Conservation (phyloP, 2,329 filamentous ascomycete genomes). For the Apiospora rasikravindrae region DNA sequence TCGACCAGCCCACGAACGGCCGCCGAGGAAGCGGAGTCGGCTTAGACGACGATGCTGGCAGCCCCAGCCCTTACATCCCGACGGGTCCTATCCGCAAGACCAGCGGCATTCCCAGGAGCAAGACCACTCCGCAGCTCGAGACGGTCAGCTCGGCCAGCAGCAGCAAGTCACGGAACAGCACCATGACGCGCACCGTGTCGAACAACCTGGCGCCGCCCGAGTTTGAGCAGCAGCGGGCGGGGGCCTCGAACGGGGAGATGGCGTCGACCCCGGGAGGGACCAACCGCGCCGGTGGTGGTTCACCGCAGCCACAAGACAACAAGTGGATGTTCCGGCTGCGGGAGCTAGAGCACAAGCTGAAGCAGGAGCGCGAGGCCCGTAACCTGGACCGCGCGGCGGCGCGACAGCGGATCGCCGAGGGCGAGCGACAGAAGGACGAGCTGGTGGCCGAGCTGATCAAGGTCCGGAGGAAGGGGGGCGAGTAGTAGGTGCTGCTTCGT, state of each 20-base stretch:
- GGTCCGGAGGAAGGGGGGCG: conserved; percentile 33
- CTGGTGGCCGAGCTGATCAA: conserved; percentile 38
- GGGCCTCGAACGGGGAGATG: conserved; percentile 8
- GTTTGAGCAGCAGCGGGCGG: conserved; percentile 26
- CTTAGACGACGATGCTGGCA: conserved; percentile 47
- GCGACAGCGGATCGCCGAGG: conserved; percentile 63
- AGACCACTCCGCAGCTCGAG: conserved; percentile 42
- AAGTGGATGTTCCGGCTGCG: conserved; percentile 85
- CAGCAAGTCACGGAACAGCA: conserved; percentile 31
- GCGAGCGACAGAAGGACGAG: conserved; percentile 40
- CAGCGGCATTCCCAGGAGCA: conserved; percentile 42
- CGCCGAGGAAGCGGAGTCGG: conserved; percentile 47
- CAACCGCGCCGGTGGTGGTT: conserved; percentile 2
- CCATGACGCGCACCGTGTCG: conserved; percentile 36
- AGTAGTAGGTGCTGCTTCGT: conserved; percentile 24
- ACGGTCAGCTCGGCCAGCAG: conserved; percentile 32
- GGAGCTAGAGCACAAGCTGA: conserved; percentile 86
- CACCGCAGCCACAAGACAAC: conserved; percentile 55
- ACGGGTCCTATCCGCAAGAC: conserved; percentile 51
- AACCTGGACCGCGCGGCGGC: conserved; percentile 85
- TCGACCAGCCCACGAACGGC: conserved; percentile 44
- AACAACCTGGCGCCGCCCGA: conserved; percentile 26
- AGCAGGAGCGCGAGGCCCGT: conserved; percentile 86
- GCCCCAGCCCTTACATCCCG: conserved; percentile 59
- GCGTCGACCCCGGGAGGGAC: background rate